Evolutionary conservation across 176 grass and related monocot genomes (phyloP), one percentile per base, ranked within the genome.

Genomic region (Raddia distichophylla): DNA sequence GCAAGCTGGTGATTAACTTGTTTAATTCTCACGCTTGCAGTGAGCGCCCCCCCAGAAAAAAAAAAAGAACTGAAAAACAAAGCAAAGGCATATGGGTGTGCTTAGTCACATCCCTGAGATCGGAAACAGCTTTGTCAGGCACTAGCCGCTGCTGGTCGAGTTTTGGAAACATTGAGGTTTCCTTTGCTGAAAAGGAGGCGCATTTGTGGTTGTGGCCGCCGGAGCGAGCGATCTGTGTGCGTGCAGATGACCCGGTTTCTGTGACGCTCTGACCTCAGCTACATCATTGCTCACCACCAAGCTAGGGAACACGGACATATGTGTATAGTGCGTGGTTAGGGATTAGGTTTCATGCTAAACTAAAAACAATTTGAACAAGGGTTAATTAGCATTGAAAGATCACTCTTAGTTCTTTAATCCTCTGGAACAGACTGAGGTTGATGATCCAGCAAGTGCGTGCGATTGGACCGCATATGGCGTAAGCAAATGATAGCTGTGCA

Each of bases 111-210:
- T 66, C 9, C 74, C 60, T n/a, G 15, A 67, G 56, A 73, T 8
- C 42, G 86, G 43, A 60, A 78, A 76, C 1, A 59, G 17, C 67
- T 78, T 72, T 88, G 74, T 17, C 22, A 44, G 19, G 74, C 86
- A 88, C 67, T 83, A 83, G 66, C 74, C 49, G 11, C 37, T 82
- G 86, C 73, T 64, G 65, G 79, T 71, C 79, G 55, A 37, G 73
- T 77, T 77, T 77, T 71, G 66, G 80, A 77, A 83, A 86, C 80
- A 61, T 47, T n/a, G 2, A 83, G 40, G 86, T 71, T 82, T 76
- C 69, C 49, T 82, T 82, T 71, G 49, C 34, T 65, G 37, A 42
- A 87, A 82, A 87, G 79, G 66, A 37, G 66, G 64, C 22, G 72
- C 79, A 69, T 49, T 61, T 61, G 13, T 50, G 66, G 75, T 75